Conservation (phyloP, 2,329 filamentous ascomycete species). For the Aspergillus brunneoviolaceus region DNA sequence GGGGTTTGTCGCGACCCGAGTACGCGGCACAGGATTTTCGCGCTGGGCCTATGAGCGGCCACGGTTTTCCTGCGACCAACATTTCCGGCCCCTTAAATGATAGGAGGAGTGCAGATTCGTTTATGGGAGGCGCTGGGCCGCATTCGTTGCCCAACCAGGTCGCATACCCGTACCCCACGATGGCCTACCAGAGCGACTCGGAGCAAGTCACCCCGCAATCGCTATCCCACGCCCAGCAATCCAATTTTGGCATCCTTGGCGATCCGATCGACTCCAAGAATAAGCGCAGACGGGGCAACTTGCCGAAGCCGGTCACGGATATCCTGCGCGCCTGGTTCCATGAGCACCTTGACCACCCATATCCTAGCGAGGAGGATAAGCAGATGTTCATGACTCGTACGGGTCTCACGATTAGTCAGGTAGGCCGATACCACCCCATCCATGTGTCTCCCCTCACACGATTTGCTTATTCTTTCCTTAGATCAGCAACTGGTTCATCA, state of each 20-base stretch:
- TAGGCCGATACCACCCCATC: constrained; percentile 25
- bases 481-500: constrained; percentile 57
- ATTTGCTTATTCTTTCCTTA: constrained; percentile 20
- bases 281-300: constrained; percentile 70
- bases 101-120: constrained; percentile 25
- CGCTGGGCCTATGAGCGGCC: constrained; percentile 7
- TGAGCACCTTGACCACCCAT: constrained; percentile 74
- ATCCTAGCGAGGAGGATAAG: constrained; percentile 86
- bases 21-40: constrained; percentile 28
- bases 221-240: constrained; percentile 32
- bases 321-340: constrained; percentile 78
- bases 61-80: constrained; percentile 15
- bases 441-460: constrained; percentile 7
- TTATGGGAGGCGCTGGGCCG: constrained; percentile 16
- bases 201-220: constrained; percentile 34
- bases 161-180: constrained; percentile 29
- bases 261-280: constrained; percentile 40
- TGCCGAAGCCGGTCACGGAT: constrained; percentile 87
- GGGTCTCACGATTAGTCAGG: constrained; percentile 70
- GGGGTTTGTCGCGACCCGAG: constrained; percentile 28
- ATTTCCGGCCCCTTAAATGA: constrained; percentile 25
- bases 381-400: constrained; percentile 75
- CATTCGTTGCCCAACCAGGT: constrained; percentile 29
- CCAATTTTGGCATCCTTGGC: constrained; percentile 41
- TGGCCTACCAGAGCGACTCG: constrained; percentile 32